Conservation (phyloP, 73 alveolate genomes). For the Tetrahymena borealis region DNA sequence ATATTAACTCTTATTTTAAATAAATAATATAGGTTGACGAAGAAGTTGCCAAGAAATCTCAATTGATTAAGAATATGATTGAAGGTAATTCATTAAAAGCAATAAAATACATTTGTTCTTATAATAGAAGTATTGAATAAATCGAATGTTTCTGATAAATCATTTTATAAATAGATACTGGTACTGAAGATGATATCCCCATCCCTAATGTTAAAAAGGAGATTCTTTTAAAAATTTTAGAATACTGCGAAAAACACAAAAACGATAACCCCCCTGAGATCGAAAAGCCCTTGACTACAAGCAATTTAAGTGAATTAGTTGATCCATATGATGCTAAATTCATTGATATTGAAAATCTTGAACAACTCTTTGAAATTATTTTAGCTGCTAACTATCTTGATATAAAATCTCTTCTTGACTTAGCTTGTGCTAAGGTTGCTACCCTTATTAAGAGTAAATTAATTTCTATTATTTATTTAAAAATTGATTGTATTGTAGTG, state of each 20-base stretch:
- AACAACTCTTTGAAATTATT: constrained; percentile 75
- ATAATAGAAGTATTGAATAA: too few relatives aligned
- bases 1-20: not conserved
- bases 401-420: constrained; percentile 67
- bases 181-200: constrained; percentile 78
- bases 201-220: constrained; percentile 84
- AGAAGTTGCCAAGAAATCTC: constrained; percentile 37
- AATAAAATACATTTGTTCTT: too few relatives aligned
- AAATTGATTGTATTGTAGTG: too few relatives aligned
- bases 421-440: constrained; percentile 91
- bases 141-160: too few relatives aligned
- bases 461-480: too few relatives aligned
- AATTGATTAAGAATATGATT: constrained; percentile 30
- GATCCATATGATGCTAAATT: constrained; percentile 82
- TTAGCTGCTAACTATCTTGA: constrained; percentile 89
- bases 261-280: constrained; percentile 77
- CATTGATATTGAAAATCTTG: constrained; percentile 73
- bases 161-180: constrained; percentile 46
- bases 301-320: constrained; percentile 63
- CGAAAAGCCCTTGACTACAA: constrained; percentile 84
- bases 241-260: constrained; percentile 64
- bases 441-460: constrained; percentile 67
- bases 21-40: constrained; percentile 17
- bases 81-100: constrained; percentile 1
- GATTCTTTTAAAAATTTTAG: constrained; percentile 73